These are phyloP conservation scores for Kazachstania africana DNA, from an alignment of 805 yeast genomes.

Conservation along the genomic window DNA sequence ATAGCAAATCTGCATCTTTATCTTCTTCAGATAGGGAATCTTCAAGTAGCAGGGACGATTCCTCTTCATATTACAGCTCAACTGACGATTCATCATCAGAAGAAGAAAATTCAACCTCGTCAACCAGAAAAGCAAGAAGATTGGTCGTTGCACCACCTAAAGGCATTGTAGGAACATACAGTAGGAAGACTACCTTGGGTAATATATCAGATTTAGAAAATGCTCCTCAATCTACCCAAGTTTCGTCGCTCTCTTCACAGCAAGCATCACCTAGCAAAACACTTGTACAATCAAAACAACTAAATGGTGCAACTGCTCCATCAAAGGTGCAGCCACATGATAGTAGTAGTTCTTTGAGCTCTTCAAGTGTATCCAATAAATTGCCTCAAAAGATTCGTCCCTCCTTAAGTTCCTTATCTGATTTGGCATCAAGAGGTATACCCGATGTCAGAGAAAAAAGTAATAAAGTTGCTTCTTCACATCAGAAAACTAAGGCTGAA, in stretches of 20 bases:
- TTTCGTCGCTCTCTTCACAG: too few relatives aligned
- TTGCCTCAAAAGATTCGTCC: slow-evolving; percentile 24
- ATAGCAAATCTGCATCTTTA: too few relatives aligned
- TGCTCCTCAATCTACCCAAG: slow-evolving; percentile 17
- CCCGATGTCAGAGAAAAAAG: slow-evolving; percentile 50
- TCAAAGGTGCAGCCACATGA: slow-evolving; percentile 3
- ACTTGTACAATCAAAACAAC: too few relatives aligned
- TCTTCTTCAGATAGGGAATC: too few relatives aligned
- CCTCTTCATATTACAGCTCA: neutral
- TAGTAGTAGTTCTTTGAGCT: neutral
- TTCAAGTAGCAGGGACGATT: neutral
- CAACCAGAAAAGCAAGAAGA: slow-evolving; percentile 24
- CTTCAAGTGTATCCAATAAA: too few relatives aligned
- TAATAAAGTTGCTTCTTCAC: neutral
- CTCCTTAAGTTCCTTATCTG: slow-evolving; percentile 43
- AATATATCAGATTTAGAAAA: slow-evolving; percentile 3
- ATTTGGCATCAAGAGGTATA: slow-evolving; percentile 50
- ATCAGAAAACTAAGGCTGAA: slow-evolving; percentile 4
- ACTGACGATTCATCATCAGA: neutral
- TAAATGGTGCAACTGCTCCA: too few relatives aligned
- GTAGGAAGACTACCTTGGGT: slow-evolving; percentile 6
- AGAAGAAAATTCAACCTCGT: slow-evolving; percentile 3
- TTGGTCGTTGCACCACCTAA: slow-evolving; percentile 38
- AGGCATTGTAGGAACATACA: slow-evolving; percentile 14
- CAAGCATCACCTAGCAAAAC: too few relatives aligned